Evolutionary conservation across 2,329 filamentous ascomycete genomes (phyloP).

Genomic region (Pseudopyricularia javanii): DNA sequence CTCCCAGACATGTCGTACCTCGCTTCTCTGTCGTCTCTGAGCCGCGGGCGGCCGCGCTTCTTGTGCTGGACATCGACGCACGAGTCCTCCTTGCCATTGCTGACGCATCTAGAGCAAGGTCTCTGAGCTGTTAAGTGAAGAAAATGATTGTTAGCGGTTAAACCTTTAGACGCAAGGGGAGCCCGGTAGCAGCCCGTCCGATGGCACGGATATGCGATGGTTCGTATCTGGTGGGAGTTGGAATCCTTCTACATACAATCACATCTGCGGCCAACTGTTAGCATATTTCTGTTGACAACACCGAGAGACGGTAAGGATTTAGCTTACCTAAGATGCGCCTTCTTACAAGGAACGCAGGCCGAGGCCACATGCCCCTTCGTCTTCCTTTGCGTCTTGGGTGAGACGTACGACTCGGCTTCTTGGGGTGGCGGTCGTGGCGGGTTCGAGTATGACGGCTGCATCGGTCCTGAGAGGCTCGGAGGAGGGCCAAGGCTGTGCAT

Average conservation of each 20-base stretch:
- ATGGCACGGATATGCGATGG: no score
- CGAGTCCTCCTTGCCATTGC: slow-evolving; percentile 67
- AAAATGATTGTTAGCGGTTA: not conserved
- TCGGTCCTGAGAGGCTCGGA: slow-evolving; percentile 2
- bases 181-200: no score
- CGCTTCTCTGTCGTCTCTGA: slow-evolving; percentile 58
- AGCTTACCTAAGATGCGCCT: slow-evolving; percentile 60
- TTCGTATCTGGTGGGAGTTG: no score
- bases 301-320: slow-evolving; percentile 13
- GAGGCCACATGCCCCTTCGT: slow-evolving; percentile 75
- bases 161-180: not conserved
- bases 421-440: slow-evolving; percentile 15
- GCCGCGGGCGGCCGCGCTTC: slow-evolving; percentile 65
- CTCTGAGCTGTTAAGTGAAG: slow-evolving; percentile 43
- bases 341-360: slow-evolving; percentile 76
- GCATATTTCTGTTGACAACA: not conserved
- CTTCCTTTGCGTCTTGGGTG: slow-evolving; percentile 51
- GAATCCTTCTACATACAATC: slow-evolving; percentile 48
- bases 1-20: slow-evolving; percentile 38
- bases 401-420: slow-evolving; percentile 35
- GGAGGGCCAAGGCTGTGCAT: slow-evolving; percentile 5
- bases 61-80: slow-evolving; percentile 81
- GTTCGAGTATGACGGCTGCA: slow-evolving; percentile 7
- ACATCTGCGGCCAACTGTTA: slow-evolving; percentile 29
- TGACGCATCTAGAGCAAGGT: slow-evolving; percentile 65